These are phyloP conservation scores for Elsinoe batatas DNA, from an alignment of 2,329 filamentous ascomycete genomes.

Conservation along the genomic window DNA sequence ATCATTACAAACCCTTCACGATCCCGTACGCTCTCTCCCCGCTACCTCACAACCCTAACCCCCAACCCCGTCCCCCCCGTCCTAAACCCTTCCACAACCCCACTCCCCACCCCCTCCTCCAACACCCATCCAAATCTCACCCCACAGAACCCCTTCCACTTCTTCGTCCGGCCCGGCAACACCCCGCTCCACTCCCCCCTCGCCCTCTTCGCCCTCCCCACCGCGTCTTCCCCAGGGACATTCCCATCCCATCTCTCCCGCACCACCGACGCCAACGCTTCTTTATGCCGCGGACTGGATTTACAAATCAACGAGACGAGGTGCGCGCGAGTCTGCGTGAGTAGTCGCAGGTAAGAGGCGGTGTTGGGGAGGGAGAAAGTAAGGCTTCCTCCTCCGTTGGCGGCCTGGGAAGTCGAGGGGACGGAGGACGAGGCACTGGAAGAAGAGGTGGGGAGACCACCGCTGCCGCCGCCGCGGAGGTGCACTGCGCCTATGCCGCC, in stretches of 20 bases:
- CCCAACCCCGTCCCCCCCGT: slow-evolving; percentile 64
- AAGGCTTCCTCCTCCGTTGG: too few relatives aligned
- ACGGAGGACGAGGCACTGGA: not conserved
- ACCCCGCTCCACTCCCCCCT: slow-evolving; percentile 50
- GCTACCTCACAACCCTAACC: slow-evolving; percentile 30
- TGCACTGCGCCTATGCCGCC: slow-evolving; percentile 59
- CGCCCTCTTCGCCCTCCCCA: slow-evolving; percentile 40
- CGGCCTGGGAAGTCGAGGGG: too few relatives aligned
- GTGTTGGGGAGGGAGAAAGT: slow-evolving; percentile 57
- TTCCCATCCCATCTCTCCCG: slow-evolving; percentile 64
- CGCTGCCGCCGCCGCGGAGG: slow-evolving; percentile 49
- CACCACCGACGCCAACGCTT: slow-evolving; percentile 53
- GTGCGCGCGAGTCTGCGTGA: slow-evolving; percentile 52
- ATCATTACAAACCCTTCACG: too few relatives aligned
- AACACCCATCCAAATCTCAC: slow-evolving; percentile 62
- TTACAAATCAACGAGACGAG: slow-evolving; percentile 49
- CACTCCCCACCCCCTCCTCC: slow-evolving; percentile 59
- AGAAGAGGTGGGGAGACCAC: slow-evolving; percentile 18
- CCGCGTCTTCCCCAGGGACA: slow-evolving; percentile 37
- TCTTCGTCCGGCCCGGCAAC: slow-evolving; percentile 51
- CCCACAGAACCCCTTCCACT: slow-evolving; percentile 63
- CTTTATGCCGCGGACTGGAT: slow-evolving; percentile 46
- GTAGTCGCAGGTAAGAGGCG: slow-evolving; percentile 57
- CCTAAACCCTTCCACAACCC: slow-evolving; percentile 63
- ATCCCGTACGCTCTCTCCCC: too few relatives aligned